Evolutionary conservation across 768 basidiomycete genomes (phyloP), one percentile per base, ranked within the genome.

Genomic region (Sarcodon aspratus): DNA sequence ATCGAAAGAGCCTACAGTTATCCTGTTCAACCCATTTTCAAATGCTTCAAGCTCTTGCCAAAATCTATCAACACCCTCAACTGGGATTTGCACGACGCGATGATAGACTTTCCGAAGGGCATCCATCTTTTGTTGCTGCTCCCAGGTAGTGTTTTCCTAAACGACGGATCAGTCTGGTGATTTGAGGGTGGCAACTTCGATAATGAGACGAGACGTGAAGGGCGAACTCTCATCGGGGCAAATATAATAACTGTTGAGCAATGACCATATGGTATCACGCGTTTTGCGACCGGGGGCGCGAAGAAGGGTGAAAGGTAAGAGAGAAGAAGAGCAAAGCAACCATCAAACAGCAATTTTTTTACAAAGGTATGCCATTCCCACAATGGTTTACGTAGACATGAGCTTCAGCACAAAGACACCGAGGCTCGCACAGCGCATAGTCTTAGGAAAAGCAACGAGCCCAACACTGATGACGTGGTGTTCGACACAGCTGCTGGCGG

Each of bases 1-100:
- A 9, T 34, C 33, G 5, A 21, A 27, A n/a, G 46, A 27, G 46
- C 76, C 50, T 37, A 78, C 81, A 33, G 93, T 95, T 52, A 91
- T 85, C 63, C 83, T 83, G 67, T 95, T 97, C 54, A 96, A 68
- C 45, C 73, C 74, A 48, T 78, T 91, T 64, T 99, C 95, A 58
- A 96, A 98, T 0, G 84, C 69, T 64, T 97, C 92, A 52, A 91
- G 84, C 47, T 96, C 92, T 57, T 85, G 80, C 96, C 96, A 99
- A 15, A 99, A 72, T 36, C 73, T 73, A 61, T 97, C 94, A 57
- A 97, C 80, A 58, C 93, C 93, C 62, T 92, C 87, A 56, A 98
- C 75, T 0, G 96, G 96, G 33, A 96, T 90, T 60, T 91, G 88
- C 17, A 98, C 86, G 3, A 91, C 95, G 46, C 90, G 81, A 59